A percentile compares a stretch with the other conserved stretches of the same genome.
Conservation (phyloP, 2,329 filamentous ascomycete species). For the Fusarium anthophilum region DNA sequence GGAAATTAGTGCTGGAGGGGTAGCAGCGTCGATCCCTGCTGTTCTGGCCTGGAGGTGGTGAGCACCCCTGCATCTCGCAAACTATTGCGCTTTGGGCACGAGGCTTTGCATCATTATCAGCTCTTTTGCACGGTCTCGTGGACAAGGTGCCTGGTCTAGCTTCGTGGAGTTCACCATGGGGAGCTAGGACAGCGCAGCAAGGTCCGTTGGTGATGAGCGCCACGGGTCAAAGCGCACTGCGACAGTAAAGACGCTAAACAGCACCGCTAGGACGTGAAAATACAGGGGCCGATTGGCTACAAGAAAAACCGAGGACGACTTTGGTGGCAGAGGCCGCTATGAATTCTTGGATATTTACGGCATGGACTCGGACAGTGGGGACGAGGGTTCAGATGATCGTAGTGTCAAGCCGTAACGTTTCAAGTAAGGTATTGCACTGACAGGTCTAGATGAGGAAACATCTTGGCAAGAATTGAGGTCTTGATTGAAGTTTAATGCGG, state of each 20-base stretch:
- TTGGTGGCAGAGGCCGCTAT: background rate
- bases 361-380: background rate
- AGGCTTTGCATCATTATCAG: constrained; percentile 5
- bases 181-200: background rate
- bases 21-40: background rate
- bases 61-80: constrained; percentile 30
- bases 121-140: background rate
- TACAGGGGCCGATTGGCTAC: background rate
- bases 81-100: constrained; percentile 18
- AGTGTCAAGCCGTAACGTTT: background rate
- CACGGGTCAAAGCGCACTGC: constrained; percentile 13
- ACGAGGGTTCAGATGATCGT: background rate
- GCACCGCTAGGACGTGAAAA: background rate
- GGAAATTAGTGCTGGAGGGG: constrained; percentile 13
- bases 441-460: background rate
- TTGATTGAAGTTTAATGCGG: background rate
- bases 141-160: background rate
- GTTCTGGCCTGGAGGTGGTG: background rate
- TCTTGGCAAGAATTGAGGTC: background rate
- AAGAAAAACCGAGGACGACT: background rate
- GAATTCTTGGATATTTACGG: background rate
- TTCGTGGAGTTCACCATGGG: background rate
- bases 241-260: background rate
- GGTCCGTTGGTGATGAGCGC: background rate
- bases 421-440: background rate